Conservation (phyloP, 2,329 filamentous ascomycete species). For the Arthrocladium fulminans region DNA sequence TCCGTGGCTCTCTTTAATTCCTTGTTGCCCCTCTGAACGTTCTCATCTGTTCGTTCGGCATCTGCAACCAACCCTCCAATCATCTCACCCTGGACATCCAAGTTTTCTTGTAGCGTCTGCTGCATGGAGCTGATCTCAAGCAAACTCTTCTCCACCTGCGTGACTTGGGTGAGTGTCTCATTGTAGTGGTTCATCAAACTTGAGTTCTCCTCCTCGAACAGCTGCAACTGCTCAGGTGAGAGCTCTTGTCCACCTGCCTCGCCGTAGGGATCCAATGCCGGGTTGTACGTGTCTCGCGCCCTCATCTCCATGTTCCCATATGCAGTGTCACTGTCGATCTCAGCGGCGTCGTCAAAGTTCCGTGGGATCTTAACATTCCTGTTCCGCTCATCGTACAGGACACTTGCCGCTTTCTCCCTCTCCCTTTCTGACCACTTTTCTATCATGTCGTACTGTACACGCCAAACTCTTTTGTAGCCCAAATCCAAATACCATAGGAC, state of each 20-base stretch:
- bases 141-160: slow-evolving; percentile 83
- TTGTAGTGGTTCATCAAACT: slow-evolving; percentile 90
- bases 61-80: slow-evolving; percentile 84
- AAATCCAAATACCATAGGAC: slow-evolving; percentile 75
- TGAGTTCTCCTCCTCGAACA: slow-evolving; percentile 89
- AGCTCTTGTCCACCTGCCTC: slow-evolving; percentile 43
- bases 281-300: slow-evolving; percentile 21
- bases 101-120: slow-evolving; percentile 74
- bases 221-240: slow-evolving; percentile 75
- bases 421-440: slow-evolving; percentile 76
- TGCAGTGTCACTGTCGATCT: slow-evolving; percentile 23
- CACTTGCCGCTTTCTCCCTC: slow-evolving; percentile 79
- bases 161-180: slow-evolving; percentile 86
- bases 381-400: slow-evolving; percentile 59
- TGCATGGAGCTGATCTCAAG: slow-evolving; percentile 90
- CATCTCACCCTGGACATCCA: slow-evolving; percentile 75
- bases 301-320: slow-evolving; percentile 17
- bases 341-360: slow-evolving; percentile 19
- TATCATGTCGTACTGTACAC: slow-evolving; percentile 83
- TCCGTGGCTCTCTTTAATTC: slow-evolving; percentile 77
- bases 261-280: slow-evolving; percentile 23
- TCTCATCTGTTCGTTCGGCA: slow-evolving; percentile 70
- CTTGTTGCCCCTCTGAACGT: slow-evolving; percentile 81
- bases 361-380: slow-evolving; percentile 14
- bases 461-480: slow-evolving; percentile 64